Evolutionary conservation across 2,329 filamentous ascomycete species (phyloP).

Genomic region (Fusarium sp.): DNA sequence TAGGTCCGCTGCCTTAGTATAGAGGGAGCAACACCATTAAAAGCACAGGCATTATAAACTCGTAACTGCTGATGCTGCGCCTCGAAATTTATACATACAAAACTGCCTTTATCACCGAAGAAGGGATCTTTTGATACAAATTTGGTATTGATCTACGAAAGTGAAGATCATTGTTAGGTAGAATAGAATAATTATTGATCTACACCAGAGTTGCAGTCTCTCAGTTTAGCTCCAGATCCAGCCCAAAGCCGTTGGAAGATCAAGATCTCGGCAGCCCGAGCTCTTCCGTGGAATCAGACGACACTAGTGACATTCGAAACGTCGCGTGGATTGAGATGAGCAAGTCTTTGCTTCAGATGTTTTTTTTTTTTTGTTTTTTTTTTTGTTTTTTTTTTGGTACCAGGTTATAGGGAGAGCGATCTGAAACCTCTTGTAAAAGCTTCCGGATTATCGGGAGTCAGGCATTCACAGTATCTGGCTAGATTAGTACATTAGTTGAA

Average conservation of each 20-base stretch:
- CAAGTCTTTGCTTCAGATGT: background rate
- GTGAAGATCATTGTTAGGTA: background rate
- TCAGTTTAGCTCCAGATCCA: slow-evolving; percentile 21
- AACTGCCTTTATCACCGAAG: background rate
- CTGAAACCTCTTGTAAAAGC: background rate
- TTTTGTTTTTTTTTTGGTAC: background rate
- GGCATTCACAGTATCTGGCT: background rate
- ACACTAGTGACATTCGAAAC: slow-evolving; percentile 14
- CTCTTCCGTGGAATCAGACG: slow-evolving; percentile 1
- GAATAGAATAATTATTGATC: background rate
- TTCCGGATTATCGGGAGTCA: background rate
- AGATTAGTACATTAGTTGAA: background rate
- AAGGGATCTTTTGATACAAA: background rate
- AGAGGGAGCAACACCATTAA: background rate
- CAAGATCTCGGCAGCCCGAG: slow-evolving; percentile 15
- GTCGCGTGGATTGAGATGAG: slow-evolving; percentile 1
- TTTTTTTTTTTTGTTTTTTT: background rate
- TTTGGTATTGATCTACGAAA: slow-evolving; percentile 1
- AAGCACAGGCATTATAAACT: background rate
- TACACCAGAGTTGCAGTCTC: background rate
- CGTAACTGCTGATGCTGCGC: background rate
- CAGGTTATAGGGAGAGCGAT: background rate
- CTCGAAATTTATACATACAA: background rate
- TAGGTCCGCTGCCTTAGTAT: background rate
- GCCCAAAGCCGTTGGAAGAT: slow-evolving; percentile 6